Percentiles rank a stretch among this genome's conserved stretches.
These are phyloP conservation scores for Xerocomus amazonicus DNA, from an alignment of 1,284 basidiomycete species.

Conservation along the genomic window DNA sequence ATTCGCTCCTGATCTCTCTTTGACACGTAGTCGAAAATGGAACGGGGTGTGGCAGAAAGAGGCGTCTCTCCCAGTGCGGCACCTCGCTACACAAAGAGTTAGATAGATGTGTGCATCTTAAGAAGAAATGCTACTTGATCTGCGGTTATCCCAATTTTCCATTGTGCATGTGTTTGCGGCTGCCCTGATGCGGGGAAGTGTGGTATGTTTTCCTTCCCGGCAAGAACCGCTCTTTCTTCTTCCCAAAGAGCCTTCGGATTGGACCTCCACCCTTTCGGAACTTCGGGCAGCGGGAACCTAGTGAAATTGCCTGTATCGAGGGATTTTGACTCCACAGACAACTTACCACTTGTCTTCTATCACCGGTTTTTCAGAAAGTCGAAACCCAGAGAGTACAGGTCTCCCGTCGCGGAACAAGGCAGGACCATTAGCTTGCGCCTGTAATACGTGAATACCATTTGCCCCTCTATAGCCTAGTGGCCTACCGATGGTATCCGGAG, in stretches of 20 bases:
- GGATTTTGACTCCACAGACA: slow-evolving; percentile 2
- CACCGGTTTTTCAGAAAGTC: slow-evolving; percentile 63
- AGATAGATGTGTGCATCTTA: neutral
- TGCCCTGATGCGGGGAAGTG: slow-evolving; percentile 23
- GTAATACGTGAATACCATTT: slow-evolving; percentile 28
- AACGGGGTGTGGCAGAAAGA: slow-evolving; percentile 65
- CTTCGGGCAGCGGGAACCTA: slow-evolving; percentile 78
- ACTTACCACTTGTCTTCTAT: slow-evolving; percentile 72
- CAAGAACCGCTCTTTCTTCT: slow-evolving; percentile 48
- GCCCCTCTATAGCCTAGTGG: neutral
- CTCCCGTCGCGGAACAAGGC: slow-evolving; percentile 70
- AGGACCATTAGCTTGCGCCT: slow-evolving; percentile 35
- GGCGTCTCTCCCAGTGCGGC: slow-evolving; percentile 78
- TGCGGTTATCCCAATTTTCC: slow-evolving; percentile 59
- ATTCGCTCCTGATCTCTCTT: slow-evolving; percentile 87
- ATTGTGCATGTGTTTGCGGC: slow-evolving; percentile 42
- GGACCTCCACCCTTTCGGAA: slow-evolving; percentile 83
- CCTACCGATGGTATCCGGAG: slow-evolving; percentile 19
- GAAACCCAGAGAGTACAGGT: slow-evolving; percentile 73
- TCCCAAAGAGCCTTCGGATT: slow-evolving; percentile 81
- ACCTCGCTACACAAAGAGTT: slow-evolving; percentile 58
- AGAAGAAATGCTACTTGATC: slow-evolving; percentile 53
- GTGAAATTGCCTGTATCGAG: slow-evolving; percentile 10
- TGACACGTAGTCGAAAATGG: slow-evolving; percentile 91
- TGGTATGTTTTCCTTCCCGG: slow-evolving; percentile 35